Base-by-base conservation (phyloP, 164 flowering plant genomes). In the Macadamia tetraphylla region DNA sequence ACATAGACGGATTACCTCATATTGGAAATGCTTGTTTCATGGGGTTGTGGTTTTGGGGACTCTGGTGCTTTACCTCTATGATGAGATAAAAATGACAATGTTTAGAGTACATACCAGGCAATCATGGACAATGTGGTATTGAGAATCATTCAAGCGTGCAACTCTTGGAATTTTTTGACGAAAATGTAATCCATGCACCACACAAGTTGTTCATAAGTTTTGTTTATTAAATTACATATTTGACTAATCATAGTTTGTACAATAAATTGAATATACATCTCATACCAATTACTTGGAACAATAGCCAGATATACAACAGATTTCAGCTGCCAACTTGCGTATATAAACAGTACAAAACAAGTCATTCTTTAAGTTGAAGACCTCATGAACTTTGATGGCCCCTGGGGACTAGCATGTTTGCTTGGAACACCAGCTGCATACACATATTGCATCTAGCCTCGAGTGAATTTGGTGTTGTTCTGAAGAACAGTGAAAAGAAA, bases 21-120 rank as follows among this genome's bases (percentile, higher is more conserved):
- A 53, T 52, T 23, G 75, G 78, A 17, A 75, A 75, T 49, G 7
- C 29, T 59, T 64, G 43, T 51, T 67, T 29, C 29, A 29, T 58
- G 60, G 65, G 1, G 51, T 29, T 40, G 30, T 58, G 15, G 30
- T 58, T 51, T 49, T 63, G 51, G 35, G 72, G 67, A 42, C 29
- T 60, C 67, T 32, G 29, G 70, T 57, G 43, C 71, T 29, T 58
- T 67, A 51, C 58, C 12, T 23, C 23, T 66, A 9, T 66, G 35
- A 58, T 29, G 63, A 58, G 42, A 23, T 23, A 23, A 23, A 23
- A 40, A 63, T 65, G 18, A 57, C 51, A 58, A 62, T 66, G 58
- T 53, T 53, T 18, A 60, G 72, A 46, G 7, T 4, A 29, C 9
- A 4, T 67, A 67, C 58, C 67, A 71, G 71, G 67, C 40, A 59